Base-by-base conservation (phyloP, 208 protist genomes). In the Leishmania martiniquensis region DNA sequence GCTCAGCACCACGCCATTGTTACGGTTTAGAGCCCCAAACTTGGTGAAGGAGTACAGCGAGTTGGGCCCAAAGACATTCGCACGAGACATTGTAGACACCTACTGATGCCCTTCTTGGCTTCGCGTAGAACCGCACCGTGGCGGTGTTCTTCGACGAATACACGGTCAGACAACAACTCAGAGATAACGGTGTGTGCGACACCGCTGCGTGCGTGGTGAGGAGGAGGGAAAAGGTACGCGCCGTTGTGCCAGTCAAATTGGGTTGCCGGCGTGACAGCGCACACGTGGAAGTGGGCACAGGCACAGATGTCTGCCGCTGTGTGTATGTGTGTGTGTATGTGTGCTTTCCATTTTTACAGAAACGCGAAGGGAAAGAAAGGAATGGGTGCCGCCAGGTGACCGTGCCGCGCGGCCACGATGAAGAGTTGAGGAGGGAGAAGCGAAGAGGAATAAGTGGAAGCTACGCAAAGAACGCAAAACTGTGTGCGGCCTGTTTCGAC, bases 11-110 rank as follows among this genome's bases (percentile, higher is more conserved):
- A 87, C 81, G 13, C 72, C 82, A 51, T 75, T 81, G 60, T 47
- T 86, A 45, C 91, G 89, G 52, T 91, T 88, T 15, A 96, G 78
- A 0, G 89, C 59, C 45, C 94, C 94, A 71, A 96, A 95, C 72
- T 95, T 94, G 49, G 94, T 97, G 77, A 96, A 95, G 45, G 92
- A 96, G 75, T 92, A 93, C 45, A 93, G 83, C 22, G 94, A 96
- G 72, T 89, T 86, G 6, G 94, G 89, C 0, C 94, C 94, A 75
- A 97, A 96, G 5, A 93, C 89, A 65, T 79, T 89, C 10, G 87
- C 83, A 39, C 94, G 89, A 29, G 94, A 97, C 94, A 97, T 97
- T 15, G 34, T 13, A 20, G 51, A 63, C 20, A 63, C 0, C 39
- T 57, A 20, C 49, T 47, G 25, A 4, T 52, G 62, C 20, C 20